Evolutionary conservation across 164 flowering plant genomes (phyloP).

Genomic region (Macadamia integrifolia): DNA sequence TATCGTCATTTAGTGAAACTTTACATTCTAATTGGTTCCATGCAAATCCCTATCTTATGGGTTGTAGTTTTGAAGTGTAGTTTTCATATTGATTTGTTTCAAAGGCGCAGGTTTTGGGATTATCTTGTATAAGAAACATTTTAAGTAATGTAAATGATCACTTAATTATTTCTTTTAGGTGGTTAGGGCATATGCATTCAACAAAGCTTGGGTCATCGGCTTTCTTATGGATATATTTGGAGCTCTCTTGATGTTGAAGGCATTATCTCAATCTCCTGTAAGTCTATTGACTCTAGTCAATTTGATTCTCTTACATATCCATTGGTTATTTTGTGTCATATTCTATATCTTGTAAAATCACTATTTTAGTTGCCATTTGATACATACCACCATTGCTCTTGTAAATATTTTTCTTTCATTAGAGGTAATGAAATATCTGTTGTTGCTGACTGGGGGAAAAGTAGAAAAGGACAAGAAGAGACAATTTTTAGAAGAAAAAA

Average conservation of each 20-base stretch:
- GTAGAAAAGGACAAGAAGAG: no score
- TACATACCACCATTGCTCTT: no score
- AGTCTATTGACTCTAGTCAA: slow-evolving; percentile 17
- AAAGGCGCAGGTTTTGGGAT: no score
- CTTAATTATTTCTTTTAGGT: slow-evolving; percentile 40
- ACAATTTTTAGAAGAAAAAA: no score
- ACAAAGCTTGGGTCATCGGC: slow-evolving; percentile 73
- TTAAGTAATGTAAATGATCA: neutral
- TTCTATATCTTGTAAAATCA: neutral
- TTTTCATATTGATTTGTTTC: neutral
- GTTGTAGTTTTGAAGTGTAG: neutral
- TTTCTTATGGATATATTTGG: slow-evolving; percentile 92
- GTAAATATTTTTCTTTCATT: no score
- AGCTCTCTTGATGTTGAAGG: slow-evolving; percentile 86
- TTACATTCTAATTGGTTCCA: no score
- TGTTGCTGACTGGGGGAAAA: no score
- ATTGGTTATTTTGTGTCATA: neutral
- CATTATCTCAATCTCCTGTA: slow-evolving; percentile 92
- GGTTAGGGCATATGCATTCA: slow-evolving; percentile 78
- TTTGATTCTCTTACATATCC: neutral
- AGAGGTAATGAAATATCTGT: no score
- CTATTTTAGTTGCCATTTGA: no score
- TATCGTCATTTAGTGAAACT: no score
- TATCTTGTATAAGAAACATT: neutral
- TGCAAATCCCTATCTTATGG: neutral